phyloP scores from a whole-genome alignment of 371 early-diverging fungal species.

The Coemansia sp. region DNA sequence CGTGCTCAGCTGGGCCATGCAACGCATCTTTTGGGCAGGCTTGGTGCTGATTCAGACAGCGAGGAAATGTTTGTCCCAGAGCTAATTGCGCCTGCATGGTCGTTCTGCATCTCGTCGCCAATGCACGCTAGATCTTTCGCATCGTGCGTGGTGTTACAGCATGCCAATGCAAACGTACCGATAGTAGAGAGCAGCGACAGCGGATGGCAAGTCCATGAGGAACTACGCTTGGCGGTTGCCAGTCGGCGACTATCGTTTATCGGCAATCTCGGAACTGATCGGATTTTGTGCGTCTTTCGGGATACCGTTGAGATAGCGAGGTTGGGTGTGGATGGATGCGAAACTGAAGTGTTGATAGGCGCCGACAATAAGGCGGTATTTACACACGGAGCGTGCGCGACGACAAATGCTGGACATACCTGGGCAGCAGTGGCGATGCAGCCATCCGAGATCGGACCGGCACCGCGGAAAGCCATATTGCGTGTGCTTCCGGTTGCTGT shows the following conservation, averaged over 20 bases:
- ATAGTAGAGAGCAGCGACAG: slow-evolving; percentile 3
- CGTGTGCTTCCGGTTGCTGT: slow-evolving; percentile 1
- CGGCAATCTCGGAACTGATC: neutral
- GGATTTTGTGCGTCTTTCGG: slow-evolving; percentile 7
- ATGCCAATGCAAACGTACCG: neutral
- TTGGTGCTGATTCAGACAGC: neutral
- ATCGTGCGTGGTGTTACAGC: slow-evolving; percentile 13
- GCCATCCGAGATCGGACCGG: neutral
- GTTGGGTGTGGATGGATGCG: neutral
- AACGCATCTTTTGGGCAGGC: neutral
- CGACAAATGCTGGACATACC: neutral
- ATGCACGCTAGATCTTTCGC: neutral
- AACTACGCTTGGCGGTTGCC: slow-evolving; percentile 2
- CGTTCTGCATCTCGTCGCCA: neutral
- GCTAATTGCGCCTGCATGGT: slow-evolving; percentile 18
- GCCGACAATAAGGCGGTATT: slow-evolving; percentile 9
- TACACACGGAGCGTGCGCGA: slow-evolving; percentile 27
- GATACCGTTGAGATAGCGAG: slow-evolving; percentile 9
- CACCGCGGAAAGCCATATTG: neutral
- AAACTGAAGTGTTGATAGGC: neutral
- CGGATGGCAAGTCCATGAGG: slow-evolving; percentile 13
- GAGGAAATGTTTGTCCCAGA: neutral
- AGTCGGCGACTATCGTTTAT: slow-evolving; percentile 10
- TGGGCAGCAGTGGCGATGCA: slow-evolving; percentile 10
- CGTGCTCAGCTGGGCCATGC: slow-evolving; percentile 26